These are phyloP conservation scores for Vitis labrusca DNA, from an alignment of 164 flowering plant genomes.

Conservation along the genomic window DNA sequence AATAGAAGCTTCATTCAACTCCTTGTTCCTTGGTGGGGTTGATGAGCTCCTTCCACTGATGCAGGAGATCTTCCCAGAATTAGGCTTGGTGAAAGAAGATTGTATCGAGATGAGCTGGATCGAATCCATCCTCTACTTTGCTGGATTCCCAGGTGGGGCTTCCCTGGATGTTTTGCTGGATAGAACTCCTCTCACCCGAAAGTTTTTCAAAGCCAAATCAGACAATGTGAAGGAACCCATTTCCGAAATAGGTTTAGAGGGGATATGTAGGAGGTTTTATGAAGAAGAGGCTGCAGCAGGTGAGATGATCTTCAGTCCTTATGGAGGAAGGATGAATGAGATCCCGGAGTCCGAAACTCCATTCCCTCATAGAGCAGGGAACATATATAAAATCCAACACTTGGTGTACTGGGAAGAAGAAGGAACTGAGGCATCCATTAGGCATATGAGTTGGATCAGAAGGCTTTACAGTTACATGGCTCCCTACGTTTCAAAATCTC, in stretches of 20 bases:
- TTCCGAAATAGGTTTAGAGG: constrained; percentile 11
- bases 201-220: constrained; percentile 19
- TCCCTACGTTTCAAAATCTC: constrained; percentile 24
- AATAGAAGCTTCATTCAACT: constrained; percentile 10
- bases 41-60: constrained; percentile 15
- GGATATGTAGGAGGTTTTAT: constrained; percentile 5
- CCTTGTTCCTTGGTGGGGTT: constrained; percentile 24
- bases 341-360: constrained; percentile 19
- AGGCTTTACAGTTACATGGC: constrained; percentile 17
- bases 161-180: constrained; percentile 21
- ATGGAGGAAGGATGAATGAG: constrained; percentile 33
- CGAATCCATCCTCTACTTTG: constrained; percentile 18
- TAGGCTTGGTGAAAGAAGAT: constrained; percentile 25
- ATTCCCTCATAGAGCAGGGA: constrained; percentile 29
- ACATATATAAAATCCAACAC: constrained; percentile 16
- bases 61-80: constrained; percentile 22
- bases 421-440: neutral
- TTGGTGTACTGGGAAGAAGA: constrained; percentile 12
- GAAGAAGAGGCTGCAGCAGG: neutral
- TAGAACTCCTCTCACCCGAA: neutral
- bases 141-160: constrained; percentile 5
- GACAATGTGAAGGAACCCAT: constrained; percentile 26
- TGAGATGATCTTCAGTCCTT: constrained; percentile 16
- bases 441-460: constrained; percentile 10
- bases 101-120: constrained; percentile 39